Base-by-base conservation (phyloP, 805 yeast species). In the Kazachstania taianensis region DNA sequence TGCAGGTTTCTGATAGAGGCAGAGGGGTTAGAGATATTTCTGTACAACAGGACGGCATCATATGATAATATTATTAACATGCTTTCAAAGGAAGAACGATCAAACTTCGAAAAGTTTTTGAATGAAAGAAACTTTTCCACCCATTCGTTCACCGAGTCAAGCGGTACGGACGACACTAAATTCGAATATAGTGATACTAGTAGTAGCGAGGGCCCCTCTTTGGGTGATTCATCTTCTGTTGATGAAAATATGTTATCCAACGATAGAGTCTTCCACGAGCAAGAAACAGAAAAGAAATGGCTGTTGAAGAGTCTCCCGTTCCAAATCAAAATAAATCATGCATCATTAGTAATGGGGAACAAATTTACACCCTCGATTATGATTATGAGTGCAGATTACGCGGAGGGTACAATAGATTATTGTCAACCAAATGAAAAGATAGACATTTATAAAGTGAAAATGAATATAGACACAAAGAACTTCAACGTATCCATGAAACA, bases 271-370 rank as follows among this genome's bases (percentile, higher is more conserved):
- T 44, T 44, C 13, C 38, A 40, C 28, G 33, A 41, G 32, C 28
- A 42, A 30, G 30, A 42, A 33, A 30, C 33, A 2, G 30, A 35
- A 8, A 30, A 26, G 13, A 32, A 35, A 22, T 16, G 24, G 8
- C 20, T 62, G 7, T 41, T 67, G 22, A 49, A 50, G 7, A 37
- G 68, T 9, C 59, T 84, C 8, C 98, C 98, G 0, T 45, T 89
- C 2, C 70, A 72, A 10, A 33, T 84, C 2, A 57, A 62, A 6
- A 63, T 83, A 9, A 70, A 65, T 30, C 78, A 73, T 38, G 85
- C 89, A 1, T 79, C 94, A 0, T 33, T 84, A 19, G 80, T 84
- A 1, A 49, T 85, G 15, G 98, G 98, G 7, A 89, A 87, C 55
- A 66, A 69, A 40, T 69, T 73, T 12, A 85, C 96, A 0, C 78